Percentiles rank a stretch among this genome's conserved stretches.
These are phyloP conservation scores for Penicillium macrosclerotiorum DNA, from an alignment of 495 filamentous ascomycete species.

Conservation along the genomic window DNA sequence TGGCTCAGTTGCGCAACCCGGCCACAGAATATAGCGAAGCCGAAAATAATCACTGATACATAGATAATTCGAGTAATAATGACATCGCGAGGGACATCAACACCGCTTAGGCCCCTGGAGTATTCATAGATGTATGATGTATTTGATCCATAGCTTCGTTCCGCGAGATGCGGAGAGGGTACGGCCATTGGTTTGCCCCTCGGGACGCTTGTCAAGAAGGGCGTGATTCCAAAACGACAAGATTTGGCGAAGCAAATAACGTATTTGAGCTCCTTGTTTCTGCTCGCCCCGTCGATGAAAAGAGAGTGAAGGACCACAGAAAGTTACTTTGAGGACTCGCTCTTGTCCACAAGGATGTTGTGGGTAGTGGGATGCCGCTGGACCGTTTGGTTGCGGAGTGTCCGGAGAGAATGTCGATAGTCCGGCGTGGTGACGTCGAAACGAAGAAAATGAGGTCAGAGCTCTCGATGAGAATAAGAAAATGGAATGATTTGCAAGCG, in stretches of 20 bases:
- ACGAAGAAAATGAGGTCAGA: conserved; percentile 9
- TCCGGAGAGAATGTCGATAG: conserved; percentile 9
- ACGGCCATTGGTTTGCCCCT: conserved; percentile 36
- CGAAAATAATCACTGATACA: conserved; percentile 46
- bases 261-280: too few species aligned
- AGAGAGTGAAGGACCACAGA: too few species aligned
- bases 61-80: conserved; percentile 44
- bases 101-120: conserved; percentile 41
- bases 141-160: conserved; percentile 36
- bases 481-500: background rate
- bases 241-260: too few species aligned
- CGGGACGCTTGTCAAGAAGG: conserved; percentile 7
- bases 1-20: conserved; percentile 62
- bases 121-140: conserved; percentile 45
- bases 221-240: too few species aligned
- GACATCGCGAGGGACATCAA: conserved; percentile 44
- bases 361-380: too few species aligned
- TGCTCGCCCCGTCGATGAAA: too few species aligned
- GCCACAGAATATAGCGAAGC: conserved; percentile 52
- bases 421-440: background rate
- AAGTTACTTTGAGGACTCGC: too few species aligned
- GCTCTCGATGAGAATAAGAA: background rate
- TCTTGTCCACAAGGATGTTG: too few species aligned
- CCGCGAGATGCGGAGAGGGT: conserved; percentile 24
- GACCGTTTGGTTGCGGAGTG: background rate